Base-by-base conservation (phyloP, 2,329 filamentous ascomycete species). In the Alternaria solani region DNA sequence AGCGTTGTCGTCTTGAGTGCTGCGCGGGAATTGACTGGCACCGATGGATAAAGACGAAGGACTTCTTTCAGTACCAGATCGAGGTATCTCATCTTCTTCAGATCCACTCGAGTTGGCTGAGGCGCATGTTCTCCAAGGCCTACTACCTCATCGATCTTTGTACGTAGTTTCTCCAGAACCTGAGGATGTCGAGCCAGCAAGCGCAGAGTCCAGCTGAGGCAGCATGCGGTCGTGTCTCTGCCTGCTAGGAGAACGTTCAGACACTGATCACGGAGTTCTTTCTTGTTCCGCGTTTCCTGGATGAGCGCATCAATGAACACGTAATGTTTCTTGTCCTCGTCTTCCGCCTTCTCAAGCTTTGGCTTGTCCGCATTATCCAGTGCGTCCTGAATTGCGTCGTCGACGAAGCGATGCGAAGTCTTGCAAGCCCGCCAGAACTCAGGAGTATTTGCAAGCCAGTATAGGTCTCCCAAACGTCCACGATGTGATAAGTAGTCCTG, bases 301-400 rank as follows among this genome's bases (percentile, higher is more conserved):
- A 91, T 91, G 1, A 97, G 85, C 23, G 91, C 91, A 76, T 96
- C 90, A n/a, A 96, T 84, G 80, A 97, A 96, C 2, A 91, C 94
- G 76, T 94, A 93, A 53, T 66, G 65, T 44, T 57, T 51, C 30
- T 5, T 43, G 11, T 42, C 39, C 20, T 57, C 49, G 55, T 43
- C 69, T 68, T 34, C 62, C 61, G 77, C 4, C 16, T 47, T 26
- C 56, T 49, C 14, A 23, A 49, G 28, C 43, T 44, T 4, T 3
- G 49, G 43, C 23, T 58, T 62, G 42, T 62, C 58, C 41, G 66
- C 58, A 9, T 51, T 46, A 53, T 23, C 39, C 67, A 76, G 32
- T 69, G 61, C 23, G 61, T 51, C 41, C 66, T 69, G 55, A 75
- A 79, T 12, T 59, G 49, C 34, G 53, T 62, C 23, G 30, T 66